Conservation (phyloP, 108 stramenopile genomes). For the Discostella stelligeroides region DNA sequence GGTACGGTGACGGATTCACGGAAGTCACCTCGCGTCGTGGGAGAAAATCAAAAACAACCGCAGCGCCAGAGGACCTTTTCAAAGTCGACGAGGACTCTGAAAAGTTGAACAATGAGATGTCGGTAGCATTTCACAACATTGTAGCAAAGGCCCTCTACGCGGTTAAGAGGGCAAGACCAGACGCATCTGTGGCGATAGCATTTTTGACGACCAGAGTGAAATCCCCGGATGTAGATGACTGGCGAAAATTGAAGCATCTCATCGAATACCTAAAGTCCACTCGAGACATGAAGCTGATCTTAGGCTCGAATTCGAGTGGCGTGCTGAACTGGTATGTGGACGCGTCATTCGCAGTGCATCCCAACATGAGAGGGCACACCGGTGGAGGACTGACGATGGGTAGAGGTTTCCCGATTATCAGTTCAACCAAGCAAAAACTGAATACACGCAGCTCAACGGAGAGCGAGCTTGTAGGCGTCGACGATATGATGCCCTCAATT, state of each 20-base stretch:
- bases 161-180: constrained; percentile 3
- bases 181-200: not conserved
- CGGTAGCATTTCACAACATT: not conserved
- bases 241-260: not conserved
- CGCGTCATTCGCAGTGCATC: constrained; percentile 27
- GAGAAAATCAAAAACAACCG: not conserved
- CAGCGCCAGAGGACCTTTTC: not conserved
- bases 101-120: not conserved
- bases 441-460: constrained; percentile 50
- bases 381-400: constrained; percentile 18
- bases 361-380: constrained; percentile 11
- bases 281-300: not conserved
- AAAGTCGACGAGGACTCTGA: not conserved
- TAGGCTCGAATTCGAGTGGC: not conserved
- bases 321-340: constrained; percentile 23
- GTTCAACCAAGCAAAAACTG: constrained; percentile 30
- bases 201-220: constrained; percentile 1
- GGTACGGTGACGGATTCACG: not conserved
- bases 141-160: not conserved
- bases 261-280: constrained; percentile 7
- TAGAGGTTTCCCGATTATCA: constrained; percentile 6
- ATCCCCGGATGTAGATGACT: not conserved
- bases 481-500: constrained; percentile 29
- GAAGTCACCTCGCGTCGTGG: not conserved
- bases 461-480: constrained; percentile 32